Evolutionary conservation across 768 basidiomycete species (phyloP).

Genomic region (Auriscalpium microsporum): DNA sequence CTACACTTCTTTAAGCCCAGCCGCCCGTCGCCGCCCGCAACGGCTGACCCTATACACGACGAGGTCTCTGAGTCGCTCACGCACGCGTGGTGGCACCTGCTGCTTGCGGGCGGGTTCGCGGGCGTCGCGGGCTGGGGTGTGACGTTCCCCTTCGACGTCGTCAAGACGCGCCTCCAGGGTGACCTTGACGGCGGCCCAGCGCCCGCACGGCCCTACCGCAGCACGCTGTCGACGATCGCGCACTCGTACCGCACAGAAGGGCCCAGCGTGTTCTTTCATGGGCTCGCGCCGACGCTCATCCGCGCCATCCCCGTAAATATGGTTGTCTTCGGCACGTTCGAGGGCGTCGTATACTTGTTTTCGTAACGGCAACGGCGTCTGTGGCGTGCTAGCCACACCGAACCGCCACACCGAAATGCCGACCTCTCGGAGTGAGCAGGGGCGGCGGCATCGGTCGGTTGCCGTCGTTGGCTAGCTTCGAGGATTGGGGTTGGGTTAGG

Average conservation of each 20-base stretch:
- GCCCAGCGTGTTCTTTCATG: slow-evolving; percentile 60
- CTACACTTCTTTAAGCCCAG: slow-evolving; percentile 37
- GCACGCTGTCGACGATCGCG: slow-evolving; percentile 47
- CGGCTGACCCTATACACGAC: slow-evolving; percentile 29
- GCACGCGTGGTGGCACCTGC: slow-evolving; percentile 43
- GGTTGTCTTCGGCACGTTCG: slow-evolving; percentile 71
- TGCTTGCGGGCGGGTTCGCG: slow-evolving; percentile 69
- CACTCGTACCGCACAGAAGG: slow-evolving; percentile 62
- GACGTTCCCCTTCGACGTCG: slow-evolving; percentile 84
- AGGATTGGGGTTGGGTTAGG: background rate
- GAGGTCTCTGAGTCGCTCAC: slow-evolving; percentile 33
- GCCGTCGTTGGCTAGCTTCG: background rate
- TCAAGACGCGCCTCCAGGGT: slow-evolving; percentile 85
- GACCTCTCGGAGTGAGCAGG: too few relatives aligned
- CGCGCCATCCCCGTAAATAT: slow-evolving; percentile 85
- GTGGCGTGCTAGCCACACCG: background rate
- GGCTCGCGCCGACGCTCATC: slow-evolving; percentile 72
- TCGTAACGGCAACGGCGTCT: slow-evolving; percentile 8
- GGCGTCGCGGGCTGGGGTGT: slow-evolving; percentile 70
- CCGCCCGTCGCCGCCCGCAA: slow-evolving; percentile 11
- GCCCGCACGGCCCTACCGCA: slow-evolving; percentile 45
- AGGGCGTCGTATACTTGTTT: slow-evolving; percentile 40
- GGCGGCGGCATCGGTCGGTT: background rate
- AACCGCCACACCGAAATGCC: too few relatives aligned
- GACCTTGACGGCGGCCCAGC: slow-evolving; percentile 7